Evolutionary conservation across 2,329 filamentous ascomycete genomes (phyloP).

Genomic region (Hypoxylon sp.): DNA sequence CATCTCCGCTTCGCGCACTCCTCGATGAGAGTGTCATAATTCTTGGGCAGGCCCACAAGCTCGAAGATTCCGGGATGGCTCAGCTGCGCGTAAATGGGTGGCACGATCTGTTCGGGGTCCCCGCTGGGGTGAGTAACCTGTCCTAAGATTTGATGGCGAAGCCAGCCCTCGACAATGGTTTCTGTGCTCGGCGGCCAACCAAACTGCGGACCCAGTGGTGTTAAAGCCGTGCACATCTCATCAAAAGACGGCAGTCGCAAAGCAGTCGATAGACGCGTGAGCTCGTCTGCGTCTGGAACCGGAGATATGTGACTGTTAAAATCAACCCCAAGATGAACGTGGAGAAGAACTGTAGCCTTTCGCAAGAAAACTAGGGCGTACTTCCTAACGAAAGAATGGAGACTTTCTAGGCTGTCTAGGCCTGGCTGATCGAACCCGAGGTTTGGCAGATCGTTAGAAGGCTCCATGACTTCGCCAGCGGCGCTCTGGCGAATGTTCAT

Average conservation of each 20-base stretch:
- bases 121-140: slow-evolving; percentile 18
- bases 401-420: slow-evolving; percentile 61
- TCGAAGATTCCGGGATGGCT: slow-evolving; percentile 94
- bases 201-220: slow-evolving; percentile 52
- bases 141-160: slow-evolving; percentile 67
- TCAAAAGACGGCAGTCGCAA: slow-evolving; percentile 81
- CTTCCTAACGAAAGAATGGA: slow-evolving; percentile 72
- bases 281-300: slow-evolving; percentile 74
- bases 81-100: slow-evolving; percentile 57
- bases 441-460: slow-evolving; percentile 50
- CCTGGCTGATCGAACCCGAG: slow-evolving; percentile 63
- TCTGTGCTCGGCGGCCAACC: slow-evolving; percentile 60
- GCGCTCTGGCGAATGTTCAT: slow-evolving; percentile 50
- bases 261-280: slow-evolving; percentile 79
- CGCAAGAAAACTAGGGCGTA: slow-evolving; percentile 92
- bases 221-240: slow-evolving; percentile 74
- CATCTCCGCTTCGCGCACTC: slow-evolving; percentile 86
- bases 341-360: slow-evolving; percentile 82
- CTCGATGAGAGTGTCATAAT: slow-evolving; percentile 91
- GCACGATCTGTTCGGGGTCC: slow-evolving; percentile 14
- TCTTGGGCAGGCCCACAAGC: slow-evolving; percentile 88
- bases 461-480: slow-evolving; percentile 44
- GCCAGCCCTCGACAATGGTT: slow-evolving; percentile 72
- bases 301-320: slow-evolving; percentile 76
- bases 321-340: slow-evolving; percentile 88